Base-by-base conservation (phyloP, 2,329 filamentous ascomycete species). In the Colletotrichum sp. region DNA sequence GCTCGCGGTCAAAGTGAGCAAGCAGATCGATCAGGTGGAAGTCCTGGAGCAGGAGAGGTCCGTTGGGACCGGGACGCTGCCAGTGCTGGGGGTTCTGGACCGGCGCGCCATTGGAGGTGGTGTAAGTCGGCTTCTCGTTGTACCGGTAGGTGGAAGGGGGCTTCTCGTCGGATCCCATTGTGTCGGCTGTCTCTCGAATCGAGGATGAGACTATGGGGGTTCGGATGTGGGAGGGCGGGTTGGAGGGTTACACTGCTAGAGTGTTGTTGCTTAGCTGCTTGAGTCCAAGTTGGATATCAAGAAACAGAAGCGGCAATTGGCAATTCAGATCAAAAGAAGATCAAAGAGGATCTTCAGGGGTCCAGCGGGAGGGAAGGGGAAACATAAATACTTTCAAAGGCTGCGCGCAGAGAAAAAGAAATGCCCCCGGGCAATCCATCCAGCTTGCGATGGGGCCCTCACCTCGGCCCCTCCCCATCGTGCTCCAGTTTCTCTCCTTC, bases 21-120 rank as follows among this genome's bases (percentile, higher is more conserved):
- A 94, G 87, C 39, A 92, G 83, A 78, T 93, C 92, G 78, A 94
- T 91, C 81, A 93, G 83, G 81, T 93, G 91, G 81, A 92, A 92
- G 81, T 93, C 91, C 80, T 93, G 91, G 26, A 93, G 88, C 76
- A 93, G 85, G 52, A 93, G 85, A 77, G 91, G 91, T 1, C 91
- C 91, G 79, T 89, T 90, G 57, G 80, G 76, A 65, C 91, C 92
- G 39, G 90, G 83, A 73, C 91, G 87, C 82, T 92, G 90, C 81
- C 81, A 84, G 60, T 78, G 82, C 76, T 81, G 77, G 48, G 90
- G 89, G 79, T 90, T 87, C 75, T 89, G 86, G 72, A 92, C 86
- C 77, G 91, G 90, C 57, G 87, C 89, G 80, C 90, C 91, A 86
- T 91, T 92, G 81, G 90, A 92, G 36, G 90, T 88, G 13, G 90